These are phyloP conservation scores for Penicillium egyptiacum DNA, from an alignment of 495 filamentous ascomycete species.

Conservation along the genomic window DNA sequence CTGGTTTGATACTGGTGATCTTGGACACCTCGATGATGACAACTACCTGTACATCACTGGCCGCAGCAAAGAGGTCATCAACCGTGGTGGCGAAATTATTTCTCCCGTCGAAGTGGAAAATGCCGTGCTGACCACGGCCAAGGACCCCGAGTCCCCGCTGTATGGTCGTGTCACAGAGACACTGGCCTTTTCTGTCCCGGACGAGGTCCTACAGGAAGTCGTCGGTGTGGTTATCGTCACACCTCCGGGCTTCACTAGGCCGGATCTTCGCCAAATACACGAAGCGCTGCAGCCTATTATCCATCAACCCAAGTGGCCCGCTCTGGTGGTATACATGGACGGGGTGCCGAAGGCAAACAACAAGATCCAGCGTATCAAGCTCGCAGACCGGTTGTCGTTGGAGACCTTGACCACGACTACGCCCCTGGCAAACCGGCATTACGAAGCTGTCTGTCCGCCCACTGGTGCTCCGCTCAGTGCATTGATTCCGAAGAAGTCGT, in stretches of 20 bases:
- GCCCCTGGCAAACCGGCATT: slow-evolving; percentile 30
- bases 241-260: slow-evolving; percentile 24
- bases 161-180: slow-evolving; percentile 37
- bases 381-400: slow-evolving; percentile 36
- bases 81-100: slow-evolving; percentile 79
- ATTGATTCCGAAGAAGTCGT: slow-evolving; percentile 22
- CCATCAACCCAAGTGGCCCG: slow-evolving; percentile 44
- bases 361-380: slow-evolving; percentile 46
- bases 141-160: slow-evolving; percentile 29
- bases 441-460: slow-evolving; percentile 37
- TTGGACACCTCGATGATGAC: slow-evolving; percentile 51
- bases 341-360: slow-evolving; percentile 44
- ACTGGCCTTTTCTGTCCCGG: slow-evolving; percentile 42
- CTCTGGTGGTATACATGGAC: slow-evolving; percentile 45
- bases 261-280: slow-evolving; percentile 39
- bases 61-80: slow-evolving; percentile 75
- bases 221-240: slow-evolving; percentile 44
- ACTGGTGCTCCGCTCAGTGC: slow-evolving; percentile 31
- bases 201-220: slow-evolving; percentile 47
- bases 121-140: slow-evolving; percentile 53
- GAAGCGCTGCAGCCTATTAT: slow-evolving; percentile 33
- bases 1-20: slow-evolving; percentile 52
- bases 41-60: slow-evolving; percentile 70
- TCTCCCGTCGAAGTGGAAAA: slow-evolving; percentile 81
- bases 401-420: slow-evolving; percentile 31